A percentile compares a stretch with the other conserved stretches of the same genome.
These are phyloP conservation scores for Ascochyta lentis DNA, from an alignment of 2,329 filamentous ascomycete species.

Conservation along the genomic window DNA sequence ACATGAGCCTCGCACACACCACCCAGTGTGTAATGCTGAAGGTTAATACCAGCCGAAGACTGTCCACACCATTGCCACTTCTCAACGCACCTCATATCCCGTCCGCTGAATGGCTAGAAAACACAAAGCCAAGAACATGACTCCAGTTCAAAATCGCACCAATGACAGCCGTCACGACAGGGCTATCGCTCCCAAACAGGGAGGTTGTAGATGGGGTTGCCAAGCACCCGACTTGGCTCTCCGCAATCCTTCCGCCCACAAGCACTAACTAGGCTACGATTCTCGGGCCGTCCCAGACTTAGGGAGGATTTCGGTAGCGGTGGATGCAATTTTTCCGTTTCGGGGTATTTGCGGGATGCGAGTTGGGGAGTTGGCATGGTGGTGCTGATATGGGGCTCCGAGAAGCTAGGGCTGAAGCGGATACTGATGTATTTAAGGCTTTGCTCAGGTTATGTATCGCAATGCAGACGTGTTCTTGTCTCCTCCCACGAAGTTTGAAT, in stretches of 20 bases:
- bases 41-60: too few species aligned
- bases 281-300: slow-evolving; percentile 4
- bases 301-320: not conserved
- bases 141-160: not conserved
- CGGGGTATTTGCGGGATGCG: not conserved
- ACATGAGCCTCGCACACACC: too few species aligned
- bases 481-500: not conserved
- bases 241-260: not conserved
- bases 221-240: slow-evolving; percentile 11
- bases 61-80: too few species aligned
- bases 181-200: not conserved
- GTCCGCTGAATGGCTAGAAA: too few species aligned
- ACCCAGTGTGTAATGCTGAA: too few species aligned
- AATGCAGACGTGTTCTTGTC: not conserved
- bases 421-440: not conserved
- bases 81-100: too few species aligned
- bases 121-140: not conserved
- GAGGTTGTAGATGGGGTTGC: slow-evolving; percentile 2
- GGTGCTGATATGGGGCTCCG: not conserved
- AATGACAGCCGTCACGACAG: not conserved
- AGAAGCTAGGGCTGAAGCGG: not conserved
- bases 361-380: not conserved
- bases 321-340: slow-evolving; percentile 7
- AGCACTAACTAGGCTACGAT: slow-evolving; percentile 1
- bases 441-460: too few species aligned